Percentiles rank a stretch among this genome's conserved stretches.
phyloP scores from a whole-genome alignment of 2,329 filamentous ascomycete species.

The Stemphylium beticola region DNA sequence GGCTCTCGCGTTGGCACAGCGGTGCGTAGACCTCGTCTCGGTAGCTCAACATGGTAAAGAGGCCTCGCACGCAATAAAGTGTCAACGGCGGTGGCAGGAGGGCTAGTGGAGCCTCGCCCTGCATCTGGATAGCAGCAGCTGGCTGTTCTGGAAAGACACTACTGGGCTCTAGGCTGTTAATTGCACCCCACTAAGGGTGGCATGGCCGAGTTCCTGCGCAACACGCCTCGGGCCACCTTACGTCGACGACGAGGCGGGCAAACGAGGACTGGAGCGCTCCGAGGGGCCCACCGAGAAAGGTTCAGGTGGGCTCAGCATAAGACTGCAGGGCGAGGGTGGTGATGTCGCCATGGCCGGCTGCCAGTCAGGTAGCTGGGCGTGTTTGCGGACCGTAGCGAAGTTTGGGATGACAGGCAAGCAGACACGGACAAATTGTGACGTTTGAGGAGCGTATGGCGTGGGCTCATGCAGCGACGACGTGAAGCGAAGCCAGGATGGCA shows the following conservation, averaged over 20 bases:
- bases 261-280: constrained; percentile 14
- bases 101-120: constrained; percentile 21
- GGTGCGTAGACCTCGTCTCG: constrained; percentile 21
- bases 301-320: constrained; percentile 9
- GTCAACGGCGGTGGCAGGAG: constrained; percentile 28
- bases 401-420: constrained; percentile 14
- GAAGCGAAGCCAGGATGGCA: constrained; percentile 19
- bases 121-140: constrained; percentile 20
- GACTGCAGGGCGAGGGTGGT: constrained; percentile 12
- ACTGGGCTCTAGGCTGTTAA: constrained; percentile 25
- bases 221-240: constrained; percentile 33
- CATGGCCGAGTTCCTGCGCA: constrained; percentile 29
- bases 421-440: constrained; percentile 26
- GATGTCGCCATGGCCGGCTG: constrained; percentile 19
- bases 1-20: constrained; percentile 28
- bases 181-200: constrained; percentile 21
- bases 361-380: constrained; percentile 13
- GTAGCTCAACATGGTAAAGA: constrained; percentile 10
- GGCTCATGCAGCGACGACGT: constrained; percentile 20
- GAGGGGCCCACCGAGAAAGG: constrained; percentile 20
- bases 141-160: constrained; percentile 32
- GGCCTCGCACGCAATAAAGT: constrained; percentile 13
- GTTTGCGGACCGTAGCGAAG: constrained; percentile 26
- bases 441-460: constrained; percentile 25
- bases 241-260: constrained; percentile 14